phyloP scores from a whole-genome alignment of 2,329 filamentous ascomycete genomes.

The Diaporthe humulicola region DNA sequence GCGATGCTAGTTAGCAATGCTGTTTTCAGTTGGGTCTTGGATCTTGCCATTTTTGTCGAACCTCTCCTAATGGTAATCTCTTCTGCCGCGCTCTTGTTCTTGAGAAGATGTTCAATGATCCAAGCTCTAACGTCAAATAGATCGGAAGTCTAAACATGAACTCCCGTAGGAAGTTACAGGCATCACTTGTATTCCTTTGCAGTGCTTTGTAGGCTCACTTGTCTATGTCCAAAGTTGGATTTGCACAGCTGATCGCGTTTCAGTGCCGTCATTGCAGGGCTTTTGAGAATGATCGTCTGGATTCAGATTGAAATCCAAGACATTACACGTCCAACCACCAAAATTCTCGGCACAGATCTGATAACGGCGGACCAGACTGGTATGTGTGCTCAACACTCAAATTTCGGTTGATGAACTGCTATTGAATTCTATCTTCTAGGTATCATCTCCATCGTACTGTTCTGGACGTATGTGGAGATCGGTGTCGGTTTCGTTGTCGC shows the following conservation, averaged over 20 bases:
- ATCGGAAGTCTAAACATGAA: neutral
- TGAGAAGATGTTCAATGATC: too few species aligned
- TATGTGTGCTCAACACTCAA: neutral
- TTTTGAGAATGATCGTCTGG: neutral
- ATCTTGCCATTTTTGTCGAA: neutral
- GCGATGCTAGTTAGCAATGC: neutral
- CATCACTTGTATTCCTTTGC: neutral
- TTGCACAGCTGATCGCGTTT: neutral
- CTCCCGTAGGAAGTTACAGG: neutral
- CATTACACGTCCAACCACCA: neutral
- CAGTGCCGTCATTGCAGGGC: conserved; percentile 1
- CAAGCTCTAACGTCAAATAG: neutral
- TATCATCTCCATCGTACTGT: neutral
- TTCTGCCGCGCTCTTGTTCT: neutral
- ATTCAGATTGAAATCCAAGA: neutral
- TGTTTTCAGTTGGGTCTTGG: neutral
- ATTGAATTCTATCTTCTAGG: neutral
- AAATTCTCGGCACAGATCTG: neutral
- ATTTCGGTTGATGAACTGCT: neutral
- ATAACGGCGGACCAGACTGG: neutral
- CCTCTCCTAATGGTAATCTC: neutral
- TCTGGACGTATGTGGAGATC: neutral
- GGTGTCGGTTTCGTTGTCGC: neutral
- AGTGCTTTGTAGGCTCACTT: neutral
- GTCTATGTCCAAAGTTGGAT: neutral